Percentiles rank a stretch among this genome's conserved stretches.
Conservation (phyloP, 2,329 filamentous ascomycete genomes). For the Diaporthe sp. region DNA sequence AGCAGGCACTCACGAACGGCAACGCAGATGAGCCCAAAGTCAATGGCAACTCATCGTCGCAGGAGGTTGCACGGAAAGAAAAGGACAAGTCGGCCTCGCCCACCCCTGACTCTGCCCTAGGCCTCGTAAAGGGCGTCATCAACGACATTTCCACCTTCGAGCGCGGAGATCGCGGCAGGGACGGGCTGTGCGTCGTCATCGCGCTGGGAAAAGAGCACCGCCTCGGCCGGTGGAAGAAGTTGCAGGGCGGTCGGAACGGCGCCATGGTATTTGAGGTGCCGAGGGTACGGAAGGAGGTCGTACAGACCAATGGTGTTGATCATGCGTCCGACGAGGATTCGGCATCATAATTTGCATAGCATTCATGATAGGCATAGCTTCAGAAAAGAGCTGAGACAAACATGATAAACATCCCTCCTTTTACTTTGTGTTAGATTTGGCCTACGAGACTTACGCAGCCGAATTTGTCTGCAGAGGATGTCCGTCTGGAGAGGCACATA, state of each 20-base stretch:
- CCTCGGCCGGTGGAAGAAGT: conserved; percentile 84
- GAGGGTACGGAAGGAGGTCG: conserved; percentile 51
- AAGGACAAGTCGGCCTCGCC: conserved; percentile 40
- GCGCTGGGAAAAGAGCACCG: conserved; percentile 89
- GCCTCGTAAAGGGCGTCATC: conserved; percentile 78
- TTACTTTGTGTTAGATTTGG: background rate
- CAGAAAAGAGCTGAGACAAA: background rate
- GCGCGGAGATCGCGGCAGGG: conserved; percentile 80
- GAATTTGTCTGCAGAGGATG: background rate
- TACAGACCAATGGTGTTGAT: conserved; percentile 51
- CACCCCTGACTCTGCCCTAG: conserved; percentile 39
- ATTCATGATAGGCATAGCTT: conserved; percentile 8
- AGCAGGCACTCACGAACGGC: conserved; percentile 47
- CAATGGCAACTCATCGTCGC: conserved; percentile 1
- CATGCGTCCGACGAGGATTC: conserved; percentile 42
- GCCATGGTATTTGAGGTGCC: conserved; percentile 91
- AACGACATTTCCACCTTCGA: conserved; percentile 93
- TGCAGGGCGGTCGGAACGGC: conserved; percentile 79
- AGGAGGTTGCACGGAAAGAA: conserved; percentile 14
- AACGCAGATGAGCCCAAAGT: conserved; percentile 2
- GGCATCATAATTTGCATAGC: conserved; percentile 35
- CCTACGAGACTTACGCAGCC: no score
- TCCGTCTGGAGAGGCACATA: background rate
- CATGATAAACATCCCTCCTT: conserved; percentile 20
- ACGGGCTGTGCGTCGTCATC: conserved; percentile 87